phyloP scores from a whole-genome alignment of 176 grass and related monocot genomes.

The Hordeum vulgare region DNA sequence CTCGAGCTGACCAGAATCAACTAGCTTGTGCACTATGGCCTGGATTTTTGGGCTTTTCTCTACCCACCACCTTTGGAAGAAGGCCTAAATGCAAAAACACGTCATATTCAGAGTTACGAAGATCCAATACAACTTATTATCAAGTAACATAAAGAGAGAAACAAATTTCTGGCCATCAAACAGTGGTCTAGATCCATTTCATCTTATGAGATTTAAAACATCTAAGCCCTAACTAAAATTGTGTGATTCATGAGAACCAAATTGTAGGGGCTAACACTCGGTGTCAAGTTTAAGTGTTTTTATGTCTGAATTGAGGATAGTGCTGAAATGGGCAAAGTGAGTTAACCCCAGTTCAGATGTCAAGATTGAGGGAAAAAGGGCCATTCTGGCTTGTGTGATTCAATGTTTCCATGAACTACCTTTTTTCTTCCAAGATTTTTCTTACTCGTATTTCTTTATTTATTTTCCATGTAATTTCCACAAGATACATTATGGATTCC shows the following conservation, averaged over 20 bases:
- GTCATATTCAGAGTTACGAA: neutral
- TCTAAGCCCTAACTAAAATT: neutral
- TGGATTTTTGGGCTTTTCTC: constrained; percentile 66
- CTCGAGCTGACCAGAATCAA: constrained; percentile 74
- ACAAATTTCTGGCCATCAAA: neutral
- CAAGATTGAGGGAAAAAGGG: neutral
- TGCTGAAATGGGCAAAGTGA: neutral
- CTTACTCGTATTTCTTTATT: neutral
- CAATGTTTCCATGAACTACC: no score
- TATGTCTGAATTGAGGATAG: neutral
- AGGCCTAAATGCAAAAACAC: constrained; percentile 47
- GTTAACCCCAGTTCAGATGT: neutral
- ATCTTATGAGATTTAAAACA: neutral
- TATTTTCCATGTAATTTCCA: neutral
- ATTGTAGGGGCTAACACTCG: neutral
- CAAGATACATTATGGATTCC: neutral
- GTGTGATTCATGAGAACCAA: neutral
- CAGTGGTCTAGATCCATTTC: neutral
- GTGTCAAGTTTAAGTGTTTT: neutral
- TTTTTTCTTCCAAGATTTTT: neutral
- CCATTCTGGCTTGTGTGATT: no score
- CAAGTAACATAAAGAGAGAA: neutral
- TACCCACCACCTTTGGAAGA: constrained; percentile 97
- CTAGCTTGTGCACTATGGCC: constrained; percentile 48
- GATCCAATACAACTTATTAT: constrained; percentile 10